phyloP scores from a whole-genome alignment of 306 rosid genomes.

The Gynostemma pentaphyllum region DNA sequence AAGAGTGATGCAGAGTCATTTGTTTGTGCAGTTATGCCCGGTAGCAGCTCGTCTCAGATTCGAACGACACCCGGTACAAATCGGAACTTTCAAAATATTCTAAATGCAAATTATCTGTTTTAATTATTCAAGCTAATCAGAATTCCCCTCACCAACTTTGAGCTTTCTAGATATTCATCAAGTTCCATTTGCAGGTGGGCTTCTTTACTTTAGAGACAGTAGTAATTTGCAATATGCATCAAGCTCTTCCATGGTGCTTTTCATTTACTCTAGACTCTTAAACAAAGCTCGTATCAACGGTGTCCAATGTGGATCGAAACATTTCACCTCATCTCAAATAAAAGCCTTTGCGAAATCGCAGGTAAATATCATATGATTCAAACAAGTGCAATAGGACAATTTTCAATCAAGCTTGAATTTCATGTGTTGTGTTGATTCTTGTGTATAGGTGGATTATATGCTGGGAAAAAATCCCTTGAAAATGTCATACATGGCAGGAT shows the following conservation, averaged over 20 bases:
- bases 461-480: constrained; percentile 67
- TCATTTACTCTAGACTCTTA: constrained; percentile 45
- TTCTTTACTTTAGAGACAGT: constrained; percentile 50
- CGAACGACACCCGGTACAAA: constrained; percentile 49
- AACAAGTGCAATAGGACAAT: neutral
- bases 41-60: constrained; percentile 55
- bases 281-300: constrained; percentile 26
- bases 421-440: neutral
- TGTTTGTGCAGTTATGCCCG: constrained; percentile 64
- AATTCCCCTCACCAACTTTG: too few species aligned
- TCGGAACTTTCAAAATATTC: neutral
- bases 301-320: constrained; percentile 50
- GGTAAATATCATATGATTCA: constrained; percentile 18
- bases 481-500: constrained; percentile 75
- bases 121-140: too few species aligned
- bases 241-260: constrained; percentile 53
- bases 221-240: constrained; percentile 68
- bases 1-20: constrained; percentile 52
- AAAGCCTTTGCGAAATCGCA: constrained; percentile 59
- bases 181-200: constrained; percentile 42
- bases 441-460: constrained; percentile 62
- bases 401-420: too few species aligned
- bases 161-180: too few species aligned
- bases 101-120: too few species aligned
- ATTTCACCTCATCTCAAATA: constrained; percentile 43